Evolutionary conservation across 2,329 filamentous ascomycete genomes (phyloP).

Genomic region (Ascochyta koolunga): DNA sequence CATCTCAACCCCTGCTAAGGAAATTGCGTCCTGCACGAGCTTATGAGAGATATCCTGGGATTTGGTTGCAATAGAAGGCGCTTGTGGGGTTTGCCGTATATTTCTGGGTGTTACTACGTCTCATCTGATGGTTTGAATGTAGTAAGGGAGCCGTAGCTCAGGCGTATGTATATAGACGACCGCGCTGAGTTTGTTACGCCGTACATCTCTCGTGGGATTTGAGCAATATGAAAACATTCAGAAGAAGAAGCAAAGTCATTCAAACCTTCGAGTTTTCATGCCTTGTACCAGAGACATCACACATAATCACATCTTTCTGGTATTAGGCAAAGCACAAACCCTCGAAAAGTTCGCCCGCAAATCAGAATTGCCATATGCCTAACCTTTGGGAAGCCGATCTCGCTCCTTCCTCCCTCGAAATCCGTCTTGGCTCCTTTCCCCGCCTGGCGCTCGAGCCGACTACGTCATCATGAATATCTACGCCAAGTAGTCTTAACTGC

Average conservation of each 20-base stretch:
- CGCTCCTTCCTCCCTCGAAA: neutral
- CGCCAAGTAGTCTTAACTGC: neutral
- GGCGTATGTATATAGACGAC: slow-evolving; percentile 1
- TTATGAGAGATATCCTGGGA: slow-evolving; percentile 41
- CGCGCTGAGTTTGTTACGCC: neutral
- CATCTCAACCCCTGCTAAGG: slow-evolving; percentile 2
- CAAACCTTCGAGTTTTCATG: neutral
- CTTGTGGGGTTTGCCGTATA: slow-evolving; percentile 9
- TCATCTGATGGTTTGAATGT: neutral
- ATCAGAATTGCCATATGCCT: neutral
- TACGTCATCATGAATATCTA: neutral
- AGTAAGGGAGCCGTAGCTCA: neutral
- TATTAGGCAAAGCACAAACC: neutral
- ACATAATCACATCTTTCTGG: neutral
- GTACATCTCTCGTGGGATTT: neutral
- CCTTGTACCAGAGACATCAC: neutral
- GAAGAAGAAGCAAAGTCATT: neutral
- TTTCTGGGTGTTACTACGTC: slow-evolving; percentile 9
- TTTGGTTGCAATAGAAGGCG: slow-evolving; percentile 17
- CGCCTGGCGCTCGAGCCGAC: neutral
- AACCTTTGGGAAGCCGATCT: slow-evolving; percentile 4
- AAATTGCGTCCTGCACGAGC: slow-evolving; percentile 27
- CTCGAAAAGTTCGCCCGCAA: neutral
- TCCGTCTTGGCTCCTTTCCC: neutral
- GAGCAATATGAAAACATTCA: neutral